Evolutionary conservation across 768 basidiomycete genomes (phyloP).

Genomic region (Mycena capillaripes): DNA sequence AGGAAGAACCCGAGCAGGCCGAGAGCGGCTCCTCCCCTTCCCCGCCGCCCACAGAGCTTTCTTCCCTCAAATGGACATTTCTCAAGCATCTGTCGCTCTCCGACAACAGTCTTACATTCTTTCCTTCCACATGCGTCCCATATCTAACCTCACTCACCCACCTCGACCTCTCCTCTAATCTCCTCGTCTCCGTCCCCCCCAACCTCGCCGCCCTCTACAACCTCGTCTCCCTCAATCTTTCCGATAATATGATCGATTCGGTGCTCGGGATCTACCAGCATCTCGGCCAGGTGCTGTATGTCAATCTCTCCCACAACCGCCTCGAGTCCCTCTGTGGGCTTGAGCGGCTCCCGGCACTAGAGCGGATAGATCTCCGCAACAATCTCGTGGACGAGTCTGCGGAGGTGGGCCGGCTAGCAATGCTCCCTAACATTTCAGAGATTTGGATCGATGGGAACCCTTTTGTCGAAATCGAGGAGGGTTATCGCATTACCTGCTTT

Average conservation of each 20-base stretch:
- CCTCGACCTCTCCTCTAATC: conserved; percentile 92
- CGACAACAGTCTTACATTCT: conserved; percentile 86
- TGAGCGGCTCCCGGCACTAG: conserved; percentile 88
- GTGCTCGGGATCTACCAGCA: conserved; percentile 89
- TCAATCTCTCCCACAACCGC: conserved; percentile 90
- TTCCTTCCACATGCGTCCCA: conserved; percentile 76
- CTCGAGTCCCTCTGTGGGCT: conserved; percentile 96
- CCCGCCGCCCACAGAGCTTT: conserved; percentile 56
- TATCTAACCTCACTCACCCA: conserved; percentile 82
- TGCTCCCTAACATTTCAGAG: conserved; percentile 83
- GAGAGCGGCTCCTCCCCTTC: conserved; percentile 44
- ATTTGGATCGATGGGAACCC: conserved; percentile 92
- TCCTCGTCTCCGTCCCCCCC: conserved; percentile 89
- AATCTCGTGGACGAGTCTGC: conserved; percentile 87
- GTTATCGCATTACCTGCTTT: conserved; percentile 85
- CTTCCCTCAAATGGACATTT: conserved; percentile 79
- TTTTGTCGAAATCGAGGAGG: conserved; percentile 78
- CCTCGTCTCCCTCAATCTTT: conserved; percentile 92
- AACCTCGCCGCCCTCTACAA: conserved; percentile 82
- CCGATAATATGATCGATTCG: conserved; percentile 98
- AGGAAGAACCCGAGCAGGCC: conserved; percentile 52
- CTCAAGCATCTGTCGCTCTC: conserved; percentile 83
- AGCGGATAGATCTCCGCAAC: conserved; percentile 85
- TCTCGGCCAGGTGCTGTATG: conserved; percentile 79
- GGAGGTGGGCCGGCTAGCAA: conserved; percentile 87